Base-by-base conservation (phyloP, 306 rosid genomes). In the Inga oerstediana region DNA sequence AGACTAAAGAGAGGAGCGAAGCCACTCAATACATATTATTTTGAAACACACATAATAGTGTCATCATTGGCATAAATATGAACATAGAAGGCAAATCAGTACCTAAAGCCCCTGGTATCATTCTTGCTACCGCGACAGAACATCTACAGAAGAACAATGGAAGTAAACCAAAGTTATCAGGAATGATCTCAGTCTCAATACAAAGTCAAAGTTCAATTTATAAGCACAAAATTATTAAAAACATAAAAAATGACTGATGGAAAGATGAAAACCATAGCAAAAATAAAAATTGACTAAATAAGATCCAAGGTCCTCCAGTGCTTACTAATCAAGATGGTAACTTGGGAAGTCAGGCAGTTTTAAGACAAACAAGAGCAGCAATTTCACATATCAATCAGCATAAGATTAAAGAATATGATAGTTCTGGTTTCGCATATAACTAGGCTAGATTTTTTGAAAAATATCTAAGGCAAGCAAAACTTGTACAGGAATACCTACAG, bases 121-220 rank as follows among this genome's bases (percentile, higher is more conserved):
- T 89, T 92, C 88, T 79, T 94, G 93, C 99, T 94, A 76, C 99
- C 98, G 1, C 99, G 98, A 82, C 99, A 96, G 82, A 94, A 96
- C 92, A 96, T 90, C 99, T 96, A 90, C 73, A 88, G 84, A 83
- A 79, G 71, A 75, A 76, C 76, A 56, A 39, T 48, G 77, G 72
- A 81, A 78, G 81, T 84, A 69, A 80, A 86, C 62, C 37, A 62
- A 74, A 72, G 70, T 41, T 74, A 58, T 85, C 68, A 87, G 82
- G 67, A 82, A 75, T 48, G 68, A 59, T 59, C 66, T 48, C n/a
- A n/a, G 12, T 39, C 64, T 69, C 12, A 44, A n/a, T 1, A 58
- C 24, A 58, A 20, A 54, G n/a, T 58, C 64, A 24, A 54, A n/a
- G 9, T n/a, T 58, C 64, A 58, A 58, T 58, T 58, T 58, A n/a